Conservation (phyloP, 1,139 yeast species). For the Candida dubliniensis region DNA sequence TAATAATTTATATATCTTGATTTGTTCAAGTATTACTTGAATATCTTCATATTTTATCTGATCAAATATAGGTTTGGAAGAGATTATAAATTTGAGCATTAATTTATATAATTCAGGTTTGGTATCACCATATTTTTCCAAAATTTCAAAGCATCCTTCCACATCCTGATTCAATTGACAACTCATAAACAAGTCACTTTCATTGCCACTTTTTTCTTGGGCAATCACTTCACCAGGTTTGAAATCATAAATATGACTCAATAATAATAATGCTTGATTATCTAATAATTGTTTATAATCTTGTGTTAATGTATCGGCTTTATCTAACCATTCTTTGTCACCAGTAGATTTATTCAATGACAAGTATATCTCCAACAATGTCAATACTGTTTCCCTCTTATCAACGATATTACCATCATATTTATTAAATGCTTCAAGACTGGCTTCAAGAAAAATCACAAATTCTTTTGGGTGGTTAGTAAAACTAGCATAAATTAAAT, state of each 20-base stretch:
- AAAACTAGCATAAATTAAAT: slow-evolving; percentile 83
- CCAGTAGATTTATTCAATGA: slow-evolving; percentile 49
- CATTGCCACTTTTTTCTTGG: slow-evolving; percentile 46
- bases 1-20: slow-evolving; percentile 55
- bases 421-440: slow-evolving; percentile 74
- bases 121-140: slow-evolving; percentile 58
- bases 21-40: slow-evolving; percentile 48
- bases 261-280: slow-evolving; percentile 57
- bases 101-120: slow-evolving; percentile 67
- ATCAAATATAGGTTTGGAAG: slow-evolving; percentile 53
- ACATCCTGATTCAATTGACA: slow-evolving; percentile 61
- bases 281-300: slow-evolving; percentile 50
- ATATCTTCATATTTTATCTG: slow-evolving; percentile 51
- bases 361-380: slow-evolving; percentile 80
- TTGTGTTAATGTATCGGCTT: slow-evolving; percentile 57
- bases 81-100: slow-evolving; percentile 65
- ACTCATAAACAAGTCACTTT: slow-evolving; percentile 66
- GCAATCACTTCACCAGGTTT: slow-evolving; percentile 45
- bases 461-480: slow-evolving; percentile 83
- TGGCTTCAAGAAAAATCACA: slow-evolving; percentile 92
- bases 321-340: slow-evolving; percentile 55
- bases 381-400: slow-evolving; percentile 68
- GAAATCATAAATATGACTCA: slow-evolving; percentile 66
- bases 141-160: slow-evolving; percentile 53
- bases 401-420: slow-evolving; percentile 74